Conservation (phyloP, 108 stramenopile species). For the Pseudonitzschia delicatissima region DNA sequence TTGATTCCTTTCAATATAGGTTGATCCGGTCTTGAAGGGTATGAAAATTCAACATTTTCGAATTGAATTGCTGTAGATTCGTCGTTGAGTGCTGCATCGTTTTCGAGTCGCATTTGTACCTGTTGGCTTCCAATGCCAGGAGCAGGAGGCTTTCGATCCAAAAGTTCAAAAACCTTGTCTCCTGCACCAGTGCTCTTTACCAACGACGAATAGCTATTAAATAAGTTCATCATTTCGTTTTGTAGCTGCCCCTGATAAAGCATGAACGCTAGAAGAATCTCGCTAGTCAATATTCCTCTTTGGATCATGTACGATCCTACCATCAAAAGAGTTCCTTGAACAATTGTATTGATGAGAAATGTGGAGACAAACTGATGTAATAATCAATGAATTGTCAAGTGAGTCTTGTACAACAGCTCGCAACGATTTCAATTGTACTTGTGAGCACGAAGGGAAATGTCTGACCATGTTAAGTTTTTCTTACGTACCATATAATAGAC, state of each 20-base stretch:
- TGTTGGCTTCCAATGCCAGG: conserved; percentile 64
- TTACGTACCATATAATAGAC: conserved; percentile 76
- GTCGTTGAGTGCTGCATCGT: neutral
- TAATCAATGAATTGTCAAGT: neutral
- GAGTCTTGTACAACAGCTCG: too few species aligned
- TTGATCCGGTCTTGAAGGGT: conserved; percentile 84
- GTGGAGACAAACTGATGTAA: conserved; percentile 53
- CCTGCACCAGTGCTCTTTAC: conserved; percentile 92
- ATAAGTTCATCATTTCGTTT: conserved; percentile 87
- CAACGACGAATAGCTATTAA: conserved; percentile 85
- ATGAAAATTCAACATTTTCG: conserved; percentile 82
- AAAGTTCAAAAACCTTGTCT: conserved; percentile 86
- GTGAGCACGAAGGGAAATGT: too few species aligned
- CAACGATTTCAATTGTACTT: too few species aligned
- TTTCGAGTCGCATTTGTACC: conserved; percentile 24
- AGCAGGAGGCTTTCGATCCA: conserved; percentile 69
- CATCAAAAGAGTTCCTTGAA: conserved; percentile 73
- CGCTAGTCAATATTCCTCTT: conserved; percentile 50
- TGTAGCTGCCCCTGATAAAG: conserved; percentile 91
- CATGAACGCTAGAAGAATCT: conserved; percentile 93
- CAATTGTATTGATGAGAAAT: conserved; percentile 87
- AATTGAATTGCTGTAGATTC: conserved; percentile 26
- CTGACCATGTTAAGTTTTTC: neutral
- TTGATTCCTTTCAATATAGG: conserved; percentile 64
- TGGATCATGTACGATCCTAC: conserved; percentile 69